Evolutionary conservation across 345 rosid species (phyloP), one percentile per base, ranked within the genome.

Genomic region (Angophora floribunda): DNA sequence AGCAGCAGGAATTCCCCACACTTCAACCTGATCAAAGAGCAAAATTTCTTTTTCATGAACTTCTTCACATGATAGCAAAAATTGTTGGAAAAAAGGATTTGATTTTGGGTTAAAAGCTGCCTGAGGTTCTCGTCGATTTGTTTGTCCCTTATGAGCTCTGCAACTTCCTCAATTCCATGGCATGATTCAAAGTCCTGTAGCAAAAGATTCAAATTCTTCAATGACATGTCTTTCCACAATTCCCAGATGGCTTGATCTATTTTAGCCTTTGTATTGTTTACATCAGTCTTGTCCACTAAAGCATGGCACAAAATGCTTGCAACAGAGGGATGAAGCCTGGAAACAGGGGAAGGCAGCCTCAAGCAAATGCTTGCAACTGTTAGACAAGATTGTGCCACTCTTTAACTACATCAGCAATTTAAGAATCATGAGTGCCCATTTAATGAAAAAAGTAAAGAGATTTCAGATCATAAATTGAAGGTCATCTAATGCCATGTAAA

Each of bases 1-100:
- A 98, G 95, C 87, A 97, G 93, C 95, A 98, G 93, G 94, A 98
- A 98, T 93, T 98, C 99, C 88, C 98, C 99, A 87, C 99, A 98
- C 90, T 94, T 95, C 93, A 98, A 91, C 93, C 99, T 98, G 91
- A 87, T 70, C 86, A 86, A 51, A 86, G 57, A 41, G 52, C 59
- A 52, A 70, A 55, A 51, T 19, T 85, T 24, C 49, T 13, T 15
- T 85, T 22, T 59, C 9, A 80, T 61, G 44, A 80, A 44, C 19
- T 28, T 26, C 44, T 24, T 21, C 16, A 63, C 41, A 47, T 24
- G 49, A 75, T 61, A 50, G n/a, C 51, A 85, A 51, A 41, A 55
- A 70, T 36, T 49, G 85, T 47, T 50, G 70, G 90, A 61, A 85
- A 57, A 51, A 36, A 45, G 28, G 52, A 55, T 49, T 5, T 85